phyloP scores from a whole-genome alignment of 768 basidiomycete genomes.

The Tremella yokohamensis region DNA sequence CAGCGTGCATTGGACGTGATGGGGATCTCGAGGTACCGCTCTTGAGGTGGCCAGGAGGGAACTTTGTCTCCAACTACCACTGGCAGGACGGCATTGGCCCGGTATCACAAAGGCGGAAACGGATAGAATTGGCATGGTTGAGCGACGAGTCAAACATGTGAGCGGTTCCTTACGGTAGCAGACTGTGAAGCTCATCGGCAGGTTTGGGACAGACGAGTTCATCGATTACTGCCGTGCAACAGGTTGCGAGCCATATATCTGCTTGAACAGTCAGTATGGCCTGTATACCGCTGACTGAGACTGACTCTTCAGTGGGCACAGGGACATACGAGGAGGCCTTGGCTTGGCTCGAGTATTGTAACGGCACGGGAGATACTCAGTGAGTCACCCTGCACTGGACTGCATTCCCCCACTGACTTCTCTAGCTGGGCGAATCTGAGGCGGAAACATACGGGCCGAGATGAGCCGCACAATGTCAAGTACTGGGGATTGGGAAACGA shows the following conservation, averaged over 20 bases:
- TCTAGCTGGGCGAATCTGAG: slow-evolving; percentile 60
- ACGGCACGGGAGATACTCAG: slow-evolving; percentile 55
- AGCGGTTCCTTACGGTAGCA: not conserved
- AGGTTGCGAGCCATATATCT: slow-evolving; percentile 61
- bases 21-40: slow-evolving; percentile 56
- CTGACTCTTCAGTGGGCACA: slow-evolving; percentile 56
- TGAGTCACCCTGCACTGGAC: slow-evolving; percentile 42
- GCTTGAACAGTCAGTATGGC: slow-evolving; percentile 56
- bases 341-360: slow-evolving; percentile 64
- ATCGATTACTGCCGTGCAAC: slow-evolving; percentile 59
- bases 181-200: not conserved
- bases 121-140: slow-evolving; percentile 64
- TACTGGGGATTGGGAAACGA: slow-evolving; percentile 58
- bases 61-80: slow-evolving; percentile 60
- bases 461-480: slow-evolving; percentile 59
- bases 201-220: slow-evolving; percentile 60
- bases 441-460: slow-evolving; percentile 58
- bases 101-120: slow-evolving; percentile 55
- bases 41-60: slow-evolving; percentile 60
- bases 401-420: slow-evolving; percentile 44
- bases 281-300: not conserved
- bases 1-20: slow-evolving; percentile 52
- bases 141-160: slow-evolving; percentile 60
- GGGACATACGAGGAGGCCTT: slow-evolving; percentile 63
- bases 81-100: slow-evolving; percentile 65